Evolutionary conservation across 2,329 filamentous ascomycete genomes (phyloP), one percentile per base, ranked within the genome.

Genomic region (Fusarium napiforme): DNA sequence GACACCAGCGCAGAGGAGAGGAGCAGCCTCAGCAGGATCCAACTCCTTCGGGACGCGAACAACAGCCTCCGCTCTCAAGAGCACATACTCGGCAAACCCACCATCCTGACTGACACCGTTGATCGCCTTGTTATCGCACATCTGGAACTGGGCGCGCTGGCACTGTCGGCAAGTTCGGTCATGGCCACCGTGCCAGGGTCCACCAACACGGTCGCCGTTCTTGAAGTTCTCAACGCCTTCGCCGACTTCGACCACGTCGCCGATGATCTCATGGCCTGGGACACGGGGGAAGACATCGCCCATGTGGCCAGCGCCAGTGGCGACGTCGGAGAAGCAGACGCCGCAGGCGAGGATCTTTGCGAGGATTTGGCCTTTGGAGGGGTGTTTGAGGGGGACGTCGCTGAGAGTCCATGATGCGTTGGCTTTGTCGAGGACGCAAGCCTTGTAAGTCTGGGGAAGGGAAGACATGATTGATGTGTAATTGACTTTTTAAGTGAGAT

Each of bases 261-360:
- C 92, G 61, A 95, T 87, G 39, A 92, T 83, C 79, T 95, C 93
- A 81, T 95, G 93, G 28, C 93, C 93, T 1, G 91, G 90, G 5
- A 90, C 82, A 10, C 89, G 86, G 3, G 92, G 92, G 75, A 88
- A 91, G 26, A 85, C 75, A 47, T 88, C 85, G 16, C 88, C 89
- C 47, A 92, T 82, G 9, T 81, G 76, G 30, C 89, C 89, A 6
- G 77, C 52, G 56, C 86, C 83, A 3, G 88, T 81, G 60, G 80
- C 81, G 26, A 82, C 69, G 75, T 94, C 93, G 2, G 87, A 88
- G 79, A 90, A 91, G 81, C 93, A 95, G 55, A 95, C 88, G 47
- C 93, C 93, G 74, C 90, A 93, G 10, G 92, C 92, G 14, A 90
- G 83, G 6, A 93, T 88, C 79, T 94, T 94, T 80, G 93, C 86